phyloP scores from a whole-genome alignment of 208 protist species.

The Acanthamoeba castellanii region DNA sequence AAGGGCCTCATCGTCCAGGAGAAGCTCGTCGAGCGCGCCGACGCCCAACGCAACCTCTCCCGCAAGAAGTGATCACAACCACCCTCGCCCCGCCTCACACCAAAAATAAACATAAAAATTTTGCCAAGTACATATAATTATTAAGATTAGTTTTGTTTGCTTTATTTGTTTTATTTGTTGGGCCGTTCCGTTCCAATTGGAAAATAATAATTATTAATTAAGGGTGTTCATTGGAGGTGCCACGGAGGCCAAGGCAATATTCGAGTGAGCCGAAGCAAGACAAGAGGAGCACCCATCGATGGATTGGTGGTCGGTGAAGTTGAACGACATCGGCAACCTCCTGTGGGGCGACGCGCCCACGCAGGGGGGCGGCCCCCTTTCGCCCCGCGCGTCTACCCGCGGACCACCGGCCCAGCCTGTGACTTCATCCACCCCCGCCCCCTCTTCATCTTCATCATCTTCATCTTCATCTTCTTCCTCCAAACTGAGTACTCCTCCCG shows the following conservation, averaged over 20 bases:
- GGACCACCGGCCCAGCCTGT: no score
- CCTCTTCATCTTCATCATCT: not conserved
- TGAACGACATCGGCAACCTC: slow-evolving; percentile 55
- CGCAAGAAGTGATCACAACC: slow-evolving; percentile 84
- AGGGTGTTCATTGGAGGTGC: not conserved
- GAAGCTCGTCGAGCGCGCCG: slow-evolving; percentile 91
- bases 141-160: no score
- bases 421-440: not conserved
- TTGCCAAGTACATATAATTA: no score
- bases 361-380: not conserved
- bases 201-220: not conserved
- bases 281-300: not conserved
- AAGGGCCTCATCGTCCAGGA: slow-evolving; percentile 92
- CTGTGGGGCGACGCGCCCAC: slow-evolving; percentile 15
- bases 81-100: no score
- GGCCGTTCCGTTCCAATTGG: no score
- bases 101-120: not conserved
- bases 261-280: no score
- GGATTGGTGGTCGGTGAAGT: slow-evolving; percentile 46
- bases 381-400: not conserved
- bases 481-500: not conserved
- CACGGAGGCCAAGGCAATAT: not conserved
- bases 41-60: slow-evolving; percentile 91
- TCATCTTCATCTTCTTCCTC: not conserved
- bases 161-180: no score